phyloP scores from a whole-genome alignment of 2,329 filamentous ascomycete species.

The Macrophomina tecta region DNA sequence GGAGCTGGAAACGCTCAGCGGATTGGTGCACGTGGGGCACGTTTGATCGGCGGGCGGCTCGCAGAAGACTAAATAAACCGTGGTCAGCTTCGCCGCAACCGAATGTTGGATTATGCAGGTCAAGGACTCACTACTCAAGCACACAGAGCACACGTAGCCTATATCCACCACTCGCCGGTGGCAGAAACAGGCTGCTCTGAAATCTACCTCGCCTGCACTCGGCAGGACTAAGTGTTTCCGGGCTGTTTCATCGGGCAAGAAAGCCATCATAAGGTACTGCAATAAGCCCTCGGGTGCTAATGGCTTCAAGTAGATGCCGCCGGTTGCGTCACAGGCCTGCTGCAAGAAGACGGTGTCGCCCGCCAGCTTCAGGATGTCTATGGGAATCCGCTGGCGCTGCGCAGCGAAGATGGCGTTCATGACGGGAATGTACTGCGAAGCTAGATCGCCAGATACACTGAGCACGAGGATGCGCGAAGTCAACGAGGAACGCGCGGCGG shows the following conservation, averaged over 20 bases:
- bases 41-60: slow-evolving; percentile 41
- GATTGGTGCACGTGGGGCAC: slow-evolving; percentile 47
- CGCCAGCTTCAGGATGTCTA: slow-evolving; percentile 87
- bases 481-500: slow-evolving; percentile 56
- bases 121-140: slow-evolving; percentile 73
- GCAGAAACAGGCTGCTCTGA: slow-evolving; percentile 97
- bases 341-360: slow-evolving; percentile 91
- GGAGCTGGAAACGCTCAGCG: slow-evolving; percentile 44
- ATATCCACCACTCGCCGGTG: slow-evolving; percentile 89
- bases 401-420: slow-evolving; percentile 99
- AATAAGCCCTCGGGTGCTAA: slow-evolving; percentile 67
- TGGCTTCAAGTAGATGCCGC: slow-evolving; percentile 71
- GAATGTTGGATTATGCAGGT: neutral
- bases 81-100: neutral
- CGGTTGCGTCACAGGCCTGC: slow-evolving; percentile 80
- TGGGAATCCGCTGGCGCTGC: slow-evolving; percentile 82
- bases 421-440: slow-evolving; percentile 92
- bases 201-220: slow-evolving; percentile 87
- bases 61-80: slow-evolving; percentile 42
- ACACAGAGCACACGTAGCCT: slow-evolving; percentile 95
- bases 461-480: slow-evolving; percentile 87
- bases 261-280: slow-evolving; percentile 93
- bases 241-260: slow-evolving; percentile 74
- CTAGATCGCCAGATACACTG: slow-evolving; percentile 85
- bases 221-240: slow-evolving; percentile 74